Conservation (phyloP, 202 grass and related monocot genomes). For the Hordeum pubiflorum region DNA sequence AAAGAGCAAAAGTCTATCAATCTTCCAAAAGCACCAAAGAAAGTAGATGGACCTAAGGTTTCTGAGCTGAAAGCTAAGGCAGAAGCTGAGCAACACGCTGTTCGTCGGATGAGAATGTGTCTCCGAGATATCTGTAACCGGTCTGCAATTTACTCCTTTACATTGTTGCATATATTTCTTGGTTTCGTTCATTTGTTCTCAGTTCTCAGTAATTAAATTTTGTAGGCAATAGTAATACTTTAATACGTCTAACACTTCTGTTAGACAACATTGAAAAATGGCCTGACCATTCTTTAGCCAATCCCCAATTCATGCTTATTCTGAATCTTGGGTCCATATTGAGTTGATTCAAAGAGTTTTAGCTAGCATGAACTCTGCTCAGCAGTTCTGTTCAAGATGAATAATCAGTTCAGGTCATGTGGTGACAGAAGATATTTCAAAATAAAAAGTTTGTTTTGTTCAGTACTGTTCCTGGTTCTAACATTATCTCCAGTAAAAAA, state of each 20-base stretch:
- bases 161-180: background rate
- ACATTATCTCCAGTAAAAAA: background rate
- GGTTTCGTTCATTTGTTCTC: conserved; percentile 6
- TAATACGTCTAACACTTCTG: background rate
- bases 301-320: background rate
- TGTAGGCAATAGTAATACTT: background rate
- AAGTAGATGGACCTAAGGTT: conserved; percentile 67
- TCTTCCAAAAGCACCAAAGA: conserved; percentile 84
- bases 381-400: background rate
- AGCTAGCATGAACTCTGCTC: conserved; percentile 8
- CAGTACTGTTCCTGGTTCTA: background rate
- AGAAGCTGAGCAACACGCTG: conserved; percentile 90
- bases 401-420: conserved; percentile 7
- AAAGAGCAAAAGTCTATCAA: conserved; percentile 59
- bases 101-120: conserved; percentile 96
- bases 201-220: background rate
- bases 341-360: background rate
- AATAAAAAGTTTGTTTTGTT: background rate
- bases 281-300: background rate
- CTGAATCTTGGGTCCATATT: background rate
- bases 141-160: conserved; percentile 36
- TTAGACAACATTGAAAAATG: background rate
- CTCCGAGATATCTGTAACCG: conserved; percentile 96
- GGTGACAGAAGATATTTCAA: background rate
- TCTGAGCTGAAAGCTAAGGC: conserved; percentile 80